Percentiles rank a stretch among this genome's conserved stretches.
Evolutionary conservation across 768 basidiomycete genomes (phyloP).

Genomic region (Piloderma croceum): DNA sequence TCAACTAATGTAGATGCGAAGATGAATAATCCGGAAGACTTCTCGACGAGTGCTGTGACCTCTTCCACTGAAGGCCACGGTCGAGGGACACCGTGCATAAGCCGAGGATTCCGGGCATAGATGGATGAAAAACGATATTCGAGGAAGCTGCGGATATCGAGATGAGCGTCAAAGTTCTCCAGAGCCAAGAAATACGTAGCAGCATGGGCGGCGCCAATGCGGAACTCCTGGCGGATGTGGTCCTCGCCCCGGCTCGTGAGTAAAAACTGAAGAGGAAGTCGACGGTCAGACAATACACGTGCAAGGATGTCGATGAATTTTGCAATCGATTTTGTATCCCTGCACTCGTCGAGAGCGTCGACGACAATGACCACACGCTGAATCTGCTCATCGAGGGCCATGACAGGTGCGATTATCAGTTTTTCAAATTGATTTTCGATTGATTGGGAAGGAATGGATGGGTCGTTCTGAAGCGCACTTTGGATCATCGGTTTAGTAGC

Average conservation of each 20-base stretch:
- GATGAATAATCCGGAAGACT: slow-evolving; percentile 17
- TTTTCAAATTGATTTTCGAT: no score
- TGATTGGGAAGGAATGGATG: no score
- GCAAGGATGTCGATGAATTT: slow-evolving; percentile 10
- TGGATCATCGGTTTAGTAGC: no score
- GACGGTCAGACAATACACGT: slow-evolving; percentile 7
- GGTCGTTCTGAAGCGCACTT: no score
- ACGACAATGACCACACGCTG: slow-evolving; percentile 18
- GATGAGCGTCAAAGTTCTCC: no score
- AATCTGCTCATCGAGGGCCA: no score
- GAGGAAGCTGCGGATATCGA: no score
- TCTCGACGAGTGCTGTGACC: slow-evolving; percentile 5
- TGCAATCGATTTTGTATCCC: slow-evolving; percentile 1
- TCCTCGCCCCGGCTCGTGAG: slow-evolving; percentile 15
- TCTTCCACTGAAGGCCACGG: slow-evolving; percentile 12
- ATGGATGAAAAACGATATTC: no score
- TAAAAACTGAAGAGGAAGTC: slow-evolving; percentile 12
- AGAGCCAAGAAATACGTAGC: no score
- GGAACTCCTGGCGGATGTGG: slow-evolving; percentile 11
- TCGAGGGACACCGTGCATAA: background rate
- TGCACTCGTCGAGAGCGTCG: slow-evolving; percentile 24
- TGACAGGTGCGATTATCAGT: no score
- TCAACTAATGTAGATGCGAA: slow-evolving; percentile 18
- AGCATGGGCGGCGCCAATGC: background rate
- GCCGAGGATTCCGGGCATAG: no score